phyloP scores from a whole-genome alignment of 2,329 filamentous ascomycete species.

The Phaeosphaeria sp. region DNA sequence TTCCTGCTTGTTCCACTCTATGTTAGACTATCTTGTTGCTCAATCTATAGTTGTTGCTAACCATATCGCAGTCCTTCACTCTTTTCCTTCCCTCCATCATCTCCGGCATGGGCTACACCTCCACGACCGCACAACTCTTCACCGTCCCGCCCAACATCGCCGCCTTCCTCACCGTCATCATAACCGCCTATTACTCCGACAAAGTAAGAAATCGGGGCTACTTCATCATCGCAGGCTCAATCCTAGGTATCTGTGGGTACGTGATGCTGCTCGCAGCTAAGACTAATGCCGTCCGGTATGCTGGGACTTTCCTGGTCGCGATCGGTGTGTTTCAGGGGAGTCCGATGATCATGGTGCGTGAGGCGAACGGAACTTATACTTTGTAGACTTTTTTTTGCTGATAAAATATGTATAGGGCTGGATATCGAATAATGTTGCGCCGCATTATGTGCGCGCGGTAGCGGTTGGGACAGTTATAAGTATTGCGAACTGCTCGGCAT shows the following conservation, averaged over 20 bases:
- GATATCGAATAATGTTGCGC: constrained; percentile 54
- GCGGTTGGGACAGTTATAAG: constrained; percentile 56
- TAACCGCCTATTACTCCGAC: constrained; percentile 56
- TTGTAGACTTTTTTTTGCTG: too few relatives aligned
- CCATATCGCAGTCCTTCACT: constrained; percentile 34
- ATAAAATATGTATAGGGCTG: constrained; percentile 39
- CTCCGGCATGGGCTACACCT: constrained; percentile 47
- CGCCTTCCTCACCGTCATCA: constrained; percentile 45
- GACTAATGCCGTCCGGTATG: constrained; percentile 47
- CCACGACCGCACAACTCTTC: constrained; percentile 48
- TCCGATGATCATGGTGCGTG: constrained; percentile 44
- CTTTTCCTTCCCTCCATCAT: constrained; percentile 51
- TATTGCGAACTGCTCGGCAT: constrained; percentile 59
- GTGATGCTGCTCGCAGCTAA: constrained; percentile 58
- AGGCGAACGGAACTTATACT: too few relatives aligned
- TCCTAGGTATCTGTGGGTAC: constrained; percentile 57
- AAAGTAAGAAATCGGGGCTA: constrained; percentile 46
- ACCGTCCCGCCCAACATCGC: constrained; percentile 54
- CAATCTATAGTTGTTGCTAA: constrained; percentile 7
- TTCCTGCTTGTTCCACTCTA: constrained; percentile 56
- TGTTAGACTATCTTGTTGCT: constrained; percentile 1
- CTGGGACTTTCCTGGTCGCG: constrained; percentile 50
- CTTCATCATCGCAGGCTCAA: constrained; percentile 60
- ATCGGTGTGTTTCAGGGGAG: constrained; percentile 52
- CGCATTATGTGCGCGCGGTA: constrained; percentile 65